phyloP scores from a whole-genome alignment of 768 basidiomycete genomes.

The Russula griseocarnosa region DNA sequence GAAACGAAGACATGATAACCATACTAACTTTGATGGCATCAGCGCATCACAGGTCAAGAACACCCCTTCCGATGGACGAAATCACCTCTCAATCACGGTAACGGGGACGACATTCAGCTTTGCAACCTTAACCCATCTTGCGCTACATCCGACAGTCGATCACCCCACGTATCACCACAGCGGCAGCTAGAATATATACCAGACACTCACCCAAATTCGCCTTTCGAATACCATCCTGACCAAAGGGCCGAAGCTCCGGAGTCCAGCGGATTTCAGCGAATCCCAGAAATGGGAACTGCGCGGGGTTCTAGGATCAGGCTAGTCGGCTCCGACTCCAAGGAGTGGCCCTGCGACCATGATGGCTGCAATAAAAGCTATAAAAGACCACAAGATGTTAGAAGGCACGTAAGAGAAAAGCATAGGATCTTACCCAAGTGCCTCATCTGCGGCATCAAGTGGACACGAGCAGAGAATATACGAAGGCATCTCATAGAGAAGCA shows the following conservation, averaged over 20 bases:
- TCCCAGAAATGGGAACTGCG: neutral
- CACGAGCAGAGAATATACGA: neutral
- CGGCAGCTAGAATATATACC: neutral
- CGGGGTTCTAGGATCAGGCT: neutral
- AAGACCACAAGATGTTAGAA: slow-evolving; percentile 2
- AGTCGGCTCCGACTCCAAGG: neutral
- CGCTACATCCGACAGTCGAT: neutral
- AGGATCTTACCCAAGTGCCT: neutral
- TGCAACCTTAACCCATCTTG: neutral
- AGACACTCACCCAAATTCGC: neutral
- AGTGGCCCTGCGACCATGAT: neutral
- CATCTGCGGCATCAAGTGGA: slow-evolving; percentile 8
- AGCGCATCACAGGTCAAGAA: neutral
- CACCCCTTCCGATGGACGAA: neutral
- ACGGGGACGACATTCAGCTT: neutral
- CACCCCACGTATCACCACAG: neutral
- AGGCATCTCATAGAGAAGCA: neutral
- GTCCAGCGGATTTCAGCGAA: neutral
- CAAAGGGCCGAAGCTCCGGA: neutral
- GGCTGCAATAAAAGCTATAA: neutral
- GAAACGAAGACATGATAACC: neutral
- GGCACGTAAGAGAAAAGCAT: slow-evolving; percentile 8
- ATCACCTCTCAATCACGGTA: neutral
- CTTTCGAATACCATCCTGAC: neutral
- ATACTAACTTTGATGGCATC: neutral